Conservation (phyloP, 345 rosid species). For the Punica granatum region DNA sequence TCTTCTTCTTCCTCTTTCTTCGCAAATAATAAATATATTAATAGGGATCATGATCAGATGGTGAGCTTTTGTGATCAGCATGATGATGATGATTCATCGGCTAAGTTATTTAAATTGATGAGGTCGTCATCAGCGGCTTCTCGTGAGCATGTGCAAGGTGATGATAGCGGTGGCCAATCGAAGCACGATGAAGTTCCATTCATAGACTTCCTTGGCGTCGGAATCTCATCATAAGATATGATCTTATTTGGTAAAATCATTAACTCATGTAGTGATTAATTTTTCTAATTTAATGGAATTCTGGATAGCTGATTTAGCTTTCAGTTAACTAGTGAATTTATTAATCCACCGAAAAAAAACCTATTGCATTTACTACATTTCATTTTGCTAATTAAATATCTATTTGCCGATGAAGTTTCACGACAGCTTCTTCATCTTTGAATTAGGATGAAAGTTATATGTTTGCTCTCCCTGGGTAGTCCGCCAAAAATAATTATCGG, state of each 20-base stretch:
- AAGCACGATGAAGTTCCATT: slow-evolving; percentile 34
- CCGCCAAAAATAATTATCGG: no score
- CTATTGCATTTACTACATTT: no score
- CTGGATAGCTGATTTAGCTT: neutral
- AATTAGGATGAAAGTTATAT: neutral
- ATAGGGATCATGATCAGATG: slow-evolving; percentile 7
- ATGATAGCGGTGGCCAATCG: slow-evolving; percentile 11
- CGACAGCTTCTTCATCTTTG: neutral
- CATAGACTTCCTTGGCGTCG: slow-evolving; percentile 75
- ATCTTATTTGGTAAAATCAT: no score
- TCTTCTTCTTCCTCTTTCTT: neutral
- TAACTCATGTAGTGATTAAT: no score
- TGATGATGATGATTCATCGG: neutral
- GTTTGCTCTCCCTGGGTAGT: no score
- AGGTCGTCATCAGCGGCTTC: neutral
- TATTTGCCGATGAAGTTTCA: neutral
- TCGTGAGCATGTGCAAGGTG: slow-evolving; percentile 19
- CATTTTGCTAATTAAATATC: no score
- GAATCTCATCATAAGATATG: slow-evolving; percentile 28
- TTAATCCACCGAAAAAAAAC: no score
- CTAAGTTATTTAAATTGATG: neutral
- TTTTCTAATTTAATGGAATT: neutral
- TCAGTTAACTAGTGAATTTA: neutral
- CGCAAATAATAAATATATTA: slow-evolving; percentile 11
- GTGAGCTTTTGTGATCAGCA: neutral